A percentile compares a stretch with the other conserved stretches of the same genome.
phyloP scores from a whole-genome alignment of 2,329 filamentous ascomycete species.

The Alternaria arborescens region DNA sequence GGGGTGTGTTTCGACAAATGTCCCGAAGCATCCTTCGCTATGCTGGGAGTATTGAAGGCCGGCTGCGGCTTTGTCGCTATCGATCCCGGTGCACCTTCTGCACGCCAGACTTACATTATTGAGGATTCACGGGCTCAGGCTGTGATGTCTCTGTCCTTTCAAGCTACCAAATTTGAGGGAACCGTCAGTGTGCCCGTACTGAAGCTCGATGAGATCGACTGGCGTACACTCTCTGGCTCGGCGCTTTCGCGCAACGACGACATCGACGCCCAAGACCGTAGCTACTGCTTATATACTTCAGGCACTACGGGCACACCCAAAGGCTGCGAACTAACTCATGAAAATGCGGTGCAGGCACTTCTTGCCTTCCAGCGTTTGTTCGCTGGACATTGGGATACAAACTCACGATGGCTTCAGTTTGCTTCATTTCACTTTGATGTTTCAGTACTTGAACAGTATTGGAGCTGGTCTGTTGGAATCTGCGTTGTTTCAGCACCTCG shows the following conservation, averaged over 20 bases:
- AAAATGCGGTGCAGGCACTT: constrained; percentile 89
- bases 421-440: constrained; percentile 96
- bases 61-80: constrained; percentile 84
- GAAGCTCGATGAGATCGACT: constrained; percentile 55
- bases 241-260: constrained; percentile 33
- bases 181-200: constrained; percentile 53
- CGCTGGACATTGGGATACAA: constrained; percentile 72
- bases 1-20: constrained; percentile 86
- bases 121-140: constrained; percentile 73
- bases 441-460: constrained; percentile 91
- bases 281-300: constrained; percentile 87
- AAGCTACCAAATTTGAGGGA: constrained; percentile 50
- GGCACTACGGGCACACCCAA: constrained; percentile 88
- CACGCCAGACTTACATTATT: constrained; percentile 80
- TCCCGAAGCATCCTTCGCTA: constrained; percentile 82
- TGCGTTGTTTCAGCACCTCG: constrained; percentile 82
- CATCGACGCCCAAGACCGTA: constrained; percentile 64
- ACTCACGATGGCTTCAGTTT: constrained; percentile 89
- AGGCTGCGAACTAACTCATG: constrained; percentile 86
- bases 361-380: constrained; percentile 85
- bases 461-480: constrained; percentile 93
- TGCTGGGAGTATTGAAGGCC: constrained; percentile 82
- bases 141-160: constrained; percentile 66
- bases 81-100: constrained; percentile 75
- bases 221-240: constrained; percentile 48